Percentiles rank a stretch among this genome's conserved stretches.
phyloP scores from a whole-genome alignment of 2,329 filamentous ascomycete genomes.

The Thermochaetoides dissita region DNA sequence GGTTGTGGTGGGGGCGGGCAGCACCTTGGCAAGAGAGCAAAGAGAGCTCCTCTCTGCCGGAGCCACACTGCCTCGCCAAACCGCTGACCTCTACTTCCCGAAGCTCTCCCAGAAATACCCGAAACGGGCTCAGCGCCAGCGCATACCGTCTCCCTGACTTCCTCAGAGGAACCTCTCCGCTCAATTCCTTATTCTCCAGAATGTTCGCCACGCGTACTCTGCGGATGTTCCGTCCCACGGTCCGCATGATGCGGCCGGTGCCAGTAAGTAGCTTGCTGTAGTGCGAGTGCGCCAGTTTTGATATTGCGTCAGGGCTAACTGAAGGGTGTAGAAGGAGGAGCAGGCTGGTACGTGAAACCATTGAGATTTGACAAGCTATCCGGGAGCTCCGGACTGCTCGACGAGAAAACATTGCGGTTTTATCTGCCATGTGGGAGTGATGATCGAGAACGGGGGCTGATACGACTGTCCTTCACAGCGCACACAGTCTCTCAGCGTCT shows the following conservation, averaged over 20 bases:
- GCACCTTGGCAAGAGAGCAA: neutral
- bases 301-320: constrained; percentile 23
- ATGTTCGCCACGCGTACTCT: constrained; percentile 55
- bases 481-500: constrained; percentile 95
- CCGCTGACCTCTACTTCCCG: constrained; percentile 10
- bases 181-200: constrained; percentile 21
- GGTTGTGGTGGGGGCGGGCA: constrained; percentile 1
- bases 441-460: neutral
- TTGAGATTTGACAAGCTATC: constrained; percentile 12
- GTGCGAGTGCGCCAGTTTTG: constrained; percentile 9
- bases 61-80: constrained; percentile 3
- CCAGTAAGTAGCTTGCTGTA: constrained; percentile 46
- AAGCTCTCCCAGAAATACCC: constrained; percentile 7
- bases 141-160: neutral
- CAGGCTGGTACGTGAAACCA: constrained; percentile 45
- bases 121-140: constrained; percentile 5
- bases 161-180: constrained; percentile 18
- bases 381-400: too few species aligned
- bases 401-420: too few species aligned
- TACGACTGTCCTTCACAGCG: constrained; percentile 36
- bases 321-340: constrained; percentile 43
- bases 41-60: constrained; percentile 8
- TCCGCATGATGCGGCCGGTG: constrained; percentile 54
- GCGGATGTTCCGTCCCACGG: constrained; percentile 52
- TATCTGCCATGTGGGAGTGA: too few species aligned